A percentile compares a stretch with the other conserved stretches of the same genome.
Evolutionary conservation across 257 asterid species (phyloP).

Genomic region (Solanum tacnaense): DNA sequence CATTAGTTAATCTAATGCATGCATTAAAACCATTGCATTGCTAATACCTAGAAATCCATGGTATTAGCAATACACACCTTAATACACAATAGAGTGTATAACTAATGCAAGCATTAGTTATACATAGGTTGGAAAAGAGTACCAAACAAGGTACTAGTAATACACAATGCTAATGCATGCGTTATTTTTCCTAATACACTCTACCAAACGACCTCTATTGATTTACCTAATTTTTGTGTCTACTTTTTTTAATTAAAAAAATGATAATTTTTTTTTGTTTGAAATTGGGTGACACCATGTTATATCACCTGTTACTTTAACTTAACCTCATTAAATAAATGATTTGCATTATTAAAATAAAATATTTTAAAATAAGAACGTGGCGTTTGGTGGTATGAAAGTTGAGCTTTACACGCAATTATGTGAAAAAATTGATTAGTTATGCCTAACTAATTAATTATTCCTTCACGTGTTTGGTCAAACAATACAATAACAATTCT

Average conservation of each 20-base stretch:
- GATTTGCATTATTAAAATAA: background rate
- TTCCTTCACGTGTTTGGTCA: background rate
- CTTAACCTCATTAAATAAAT: background rate
- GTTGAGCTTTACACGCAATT: background rate
- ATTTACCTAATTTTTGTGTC: background rate
- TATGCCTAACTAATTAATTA: background rate
- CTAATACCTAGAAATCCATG: too few relatives aligned
- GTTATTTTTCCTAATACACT: too few relatives aligned
- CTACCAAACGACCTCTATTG: background rate
- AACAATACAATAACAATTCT: background rate
- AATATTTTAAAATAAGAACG: background rate
- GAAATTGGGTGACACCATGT: background rate
- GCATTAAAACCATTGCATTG: too few relatives aligned
- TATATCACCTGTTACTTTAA: background rate
- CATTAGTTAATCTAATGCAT: too few relatives aligned
- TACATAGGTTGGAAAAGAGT: too few relatives aligned
- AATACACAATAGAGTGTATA: too few relatives aligned
- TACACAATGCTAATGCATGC: too few relatives aligned
- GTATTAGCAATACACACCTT: too few relatives aligned
- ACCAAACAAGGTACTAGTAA: too few relatives aligned
- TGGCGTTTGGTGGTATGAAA: background rate
- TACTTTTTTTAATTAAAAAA: background rate
- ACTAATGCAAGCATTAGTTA: too few relatives aligned
- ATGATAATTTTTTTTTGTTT: background rate
- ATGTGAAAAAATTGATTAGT: background rate